Percentiles rank a stretch among this genome's conserved stretches.
Conservation (phyloP, 139 green algal genomes). For the Coelastrella sp. region DNA sequence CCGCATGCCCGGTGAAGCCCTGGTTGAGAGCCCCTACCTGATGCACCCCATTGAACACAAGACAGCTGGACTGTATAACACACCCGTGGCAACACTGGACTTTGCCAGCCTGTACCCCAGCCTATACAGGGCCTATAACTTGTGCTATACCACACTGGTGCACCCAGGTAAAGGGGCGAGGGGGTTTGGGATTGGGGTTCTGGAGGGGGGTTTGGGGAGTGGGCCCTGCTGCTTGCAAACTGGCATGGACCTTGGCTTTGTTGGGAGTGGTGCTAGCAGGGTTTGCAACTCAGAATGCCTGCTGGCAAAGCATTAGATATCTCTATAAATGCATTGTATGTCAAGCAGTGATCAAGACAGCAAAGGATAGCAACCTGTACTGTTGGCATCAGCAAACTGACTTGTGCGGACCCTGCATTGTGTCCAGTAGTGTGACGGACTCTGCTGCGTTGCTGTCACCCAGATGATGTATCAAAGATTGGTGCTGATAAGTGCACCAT, state of each 20-base stretch:
- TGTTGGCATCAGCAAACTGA: too few species aligned
- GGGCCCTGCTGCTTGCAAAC: too few species aligned
- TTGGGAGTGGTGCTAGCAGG: too few species aligned
- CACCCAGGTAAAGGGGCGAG: constrained; percentile 51
- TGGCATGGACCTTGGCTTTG: not conserved
- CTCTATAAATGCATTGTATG: too few species aligned
- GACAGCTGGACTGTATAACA: constrained; percentile 73
- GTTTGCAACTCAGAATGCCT: too few species aligned
- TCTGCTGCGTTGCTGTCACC: not conserved
- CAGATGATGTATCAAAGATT: constrained; percentile 63
- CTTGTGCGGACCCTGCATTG: too few species aligned
- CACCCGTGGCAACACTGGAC: constrained; percentile 80
- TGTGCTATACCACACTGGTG: constrained; percentile 88
- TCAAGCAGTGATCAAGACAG: too few species aligned
- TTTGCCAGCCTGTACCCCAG: constrained; percentile 86
- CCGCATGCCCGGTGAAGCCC: constrained; percentile 53
- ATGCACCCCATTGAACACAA: constrained; percentile 82
- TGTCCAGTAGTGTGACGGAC: too few species aligned
- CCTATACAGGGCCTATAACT: constrained; percentile 83
- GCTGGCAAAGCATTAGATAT: too few species aligned
- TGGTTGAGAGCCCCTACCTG: constrained; percentile 79
- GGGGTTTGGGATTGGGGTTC: too few species aligned
- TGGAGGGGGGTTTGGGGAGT: too few species aligned
- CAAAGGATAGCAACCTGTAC: too few species aligned
- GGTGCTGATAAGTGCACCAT: constrained; percentile 48